Conservation (phyloP, 495 filamentous ascomycete genomes). For the Aspergillus conjunctus region DNA sequence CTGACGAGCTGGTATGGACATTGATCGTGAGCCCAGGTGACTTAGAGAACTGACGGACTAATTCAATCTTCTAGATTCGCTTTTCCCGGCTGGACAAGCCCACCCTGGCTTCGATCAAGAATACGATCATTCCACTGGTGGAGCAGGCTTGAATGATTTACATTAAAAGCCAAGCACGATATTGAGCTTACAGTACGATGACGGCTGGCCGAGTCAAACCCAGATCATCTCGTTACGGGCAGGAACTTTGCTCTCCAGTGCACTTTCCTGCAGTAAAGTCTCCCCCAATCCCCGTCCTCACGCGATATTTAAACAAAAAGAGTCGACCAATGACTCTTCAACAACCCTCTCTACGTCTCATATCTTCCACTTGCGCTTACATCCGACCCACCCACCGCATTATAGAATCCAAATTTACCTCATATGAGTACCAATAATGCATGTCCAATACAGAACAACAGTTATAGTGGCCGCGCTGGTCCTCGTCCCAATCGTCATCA, state of each 20-base stretch:
- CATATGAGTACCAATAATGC: conserved; percentile 32
- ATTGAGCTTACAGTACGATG: not conserved
- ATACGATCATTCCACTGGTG: conserved; percentile 58
- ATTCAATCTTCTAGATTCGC: conserved; percentile 55
- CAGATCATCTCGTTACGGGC: not conserved
- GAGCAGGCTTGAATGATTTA: conserved; percentile 33
- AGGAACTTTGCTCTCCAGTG: not conserved
- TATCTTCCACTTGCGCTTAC: not conserved
- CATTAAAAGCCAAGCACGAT: not conserved
- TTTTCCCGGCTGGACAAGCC: conserved; percentile 66
- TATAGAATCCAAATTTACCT: conserved; percentile 25
- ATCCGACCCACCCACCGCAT: conserved; percentile 7
- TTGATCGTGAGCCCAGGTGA: not conserved
- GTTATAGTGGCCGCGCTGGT: conserved; percentile 52
- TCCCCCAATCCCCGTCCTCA: not conserved
- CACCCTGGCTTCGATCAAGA: conserved; percentile 60
- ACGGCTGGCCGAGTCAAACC: not conserved
- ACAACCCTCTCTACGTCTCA: not conserved
- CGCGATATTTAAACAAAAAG: too few species aligned
- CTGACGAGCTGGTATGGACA: conserved; percentile 67
- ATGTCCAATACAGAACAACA: conserved; percentile 38
- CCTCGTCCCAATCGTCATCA: conserved; percentile 56
- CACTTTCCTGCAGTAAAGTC: not conserved
- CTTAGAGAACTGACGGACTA: conserved; percentile 1
- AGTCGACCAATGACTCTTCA: not conserved